Evolutionary conservation across 2,329 filamentous ascomycete species (phyloP), one percentile per base, ranked within the genome.

Genomic region (Talaromyces sp.): DNA sequence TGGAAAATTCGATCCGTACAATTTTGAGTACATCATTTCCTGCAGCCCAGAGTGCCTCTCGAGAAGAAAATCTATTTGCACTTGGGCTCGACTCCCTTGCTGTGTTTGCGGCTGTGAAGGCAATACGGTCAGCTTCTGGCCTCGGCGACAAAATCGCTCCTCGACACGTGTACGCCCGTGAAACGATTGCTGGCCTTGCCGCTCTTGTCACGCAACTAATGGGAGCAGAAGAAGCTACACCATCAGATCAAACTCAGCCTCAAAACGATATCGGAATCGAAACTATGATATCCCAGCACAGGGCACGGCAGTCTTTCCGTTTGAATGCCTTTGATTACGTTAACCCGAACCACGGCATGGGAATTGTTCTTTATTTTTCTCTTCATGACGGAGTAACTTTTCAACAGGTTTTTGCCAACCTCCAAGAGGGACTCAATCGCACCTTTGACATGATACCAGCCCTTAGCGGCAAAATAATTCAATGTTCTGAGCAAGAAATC

Each of bases 331-430:
- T 63, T 33, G 52, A 58, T 19, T 58, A 63, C 25, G 62, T 57
- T 8, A 63, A 63, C 25, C 62, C 52, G 3, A 58, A 63, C 22
- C 62, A 63, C 25, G 62, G 61, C 13, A 63, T 63, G 50, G 61
- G 61, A 8, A 45, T 63, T 13, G 39, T 63, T 22, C 61, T 63
- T 19, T 63, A 63, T 5, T 63, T 63, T 19, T 45, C 61, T 27
- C 19, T 63, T n/a, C 37, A 57, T 17, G 50, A 58, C 4, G 50
- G 27, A 1, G 41, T 49, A 7, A 10, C 35, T 6, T 63, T 57
- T 19, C 17, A 63, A 33, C 50, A 58, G 8, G 27, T 57, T 15
- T 63, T 63, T 50, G 19, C n/a, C 27, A 63, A 63, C n/a, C 52
- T 49, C 10, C 50, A 63, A 57, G 39, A 57, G 8, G 61, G 62